Evolutionary conservation across 768 basidiomycete genomes (phyloP).

Genomic region (Amanita fuliginea): DNA sequence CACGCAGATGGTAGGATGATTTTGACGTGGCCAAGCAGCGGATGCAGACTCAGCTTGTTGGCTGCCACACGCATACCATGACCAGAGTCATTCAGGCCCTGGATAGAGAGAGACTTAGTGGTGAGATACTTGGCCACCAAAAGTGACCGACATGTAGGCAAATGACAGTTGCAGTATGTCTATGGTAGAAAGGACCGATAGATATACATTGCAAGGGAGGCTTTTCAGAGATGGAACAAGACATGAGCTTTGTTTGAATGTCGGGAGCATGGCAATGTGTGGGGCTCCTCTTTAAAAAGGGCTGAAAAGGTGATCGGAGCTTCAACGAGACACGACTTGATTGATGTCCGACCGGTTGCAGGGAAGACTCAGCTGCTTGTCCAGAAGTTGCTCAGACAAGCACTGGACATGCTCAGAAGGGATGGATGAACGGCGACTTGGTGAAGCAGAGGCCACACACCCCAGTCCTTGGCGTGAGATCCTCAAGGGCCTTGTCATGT

Average conservation of each 20-base stretch:
- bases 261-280: constrained; percentile 12
- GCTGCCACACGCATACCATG: constrained; percentile 47
- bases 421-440: background rate
- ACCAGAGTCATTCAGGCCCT: constrained; percentile 42
- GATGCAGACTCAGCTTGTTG: constrained; percentile 26
- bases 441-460: background rate
- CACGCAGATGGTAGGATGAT: constrained; percentile 59
- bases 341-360: background rate
- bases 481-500: background rate
- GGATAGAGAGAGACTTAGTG: constrained; percentile 1
- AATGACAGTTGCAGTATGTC: constrained; percentile 49
- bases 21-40: constrained; percentile 45
- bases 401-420: background rate
- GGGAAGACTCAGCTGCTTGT: background rate
- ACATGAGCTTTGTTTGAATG: background rate
- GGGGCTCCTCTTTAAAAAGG: constrained; percentile 3
- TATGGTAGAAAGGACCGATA: constrained; percentile 7
- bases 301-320: constrained; percentile 4
- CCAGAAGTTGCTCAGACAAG: background rate
- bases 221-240: constrained; percentile 3
- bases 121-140: background rate
- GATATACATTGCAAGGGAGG: constrained; percentile 4
- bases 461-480: background rate
- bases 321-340: constrained; percentile 4
- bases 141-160: constrained; percentile 47